Conservation (phyloP, 768 basidiomycete genomes). For the Polyporus arcularius region DNA sequence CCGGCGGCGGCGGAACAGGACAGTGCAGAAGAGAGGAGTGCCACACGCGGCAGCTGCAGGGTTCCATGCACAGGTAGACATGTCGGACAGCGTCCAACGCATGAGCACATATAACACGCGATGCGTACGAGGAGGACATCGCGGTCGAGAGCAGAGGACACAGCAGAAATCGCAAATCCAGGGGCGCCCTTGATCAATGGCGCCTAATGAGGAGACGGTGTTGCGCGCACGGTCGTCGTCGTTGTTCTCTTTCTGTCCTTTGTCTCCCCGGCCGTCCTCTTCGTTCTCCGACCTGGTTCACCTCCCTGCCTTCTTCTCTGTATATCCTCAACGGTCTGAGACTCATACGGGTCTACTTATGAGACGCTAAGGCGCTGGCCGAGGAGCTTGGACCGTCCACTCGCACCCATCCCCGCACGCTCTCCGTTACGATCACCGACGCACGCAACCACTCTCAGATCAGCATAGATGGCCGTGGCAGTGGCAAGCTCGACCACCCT, state of each 20-base stretch:
- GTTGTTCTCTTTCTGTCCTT: conserved; percentile 4
- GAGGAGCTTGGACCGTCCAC: conserved; percentile 12
- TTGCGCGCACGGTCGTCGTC: not conserved
- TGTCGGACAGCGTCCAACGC: too few species aligned
- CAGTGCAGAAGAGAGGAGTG: too few species aligned
- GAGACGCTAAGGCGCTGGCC: conserved; percentile 18
- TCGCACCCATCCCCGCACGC: not conserved
- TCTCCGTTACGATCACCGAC: conserved; percentile 3
- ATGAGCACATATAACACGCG: too few species aligned
- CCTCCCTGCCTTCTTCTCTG: not conserved
- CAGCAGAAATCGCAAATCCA: too few species aligned
- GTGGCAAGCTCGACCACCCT: conserved; percentile 25
- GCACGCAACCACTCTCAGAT: not conserved
- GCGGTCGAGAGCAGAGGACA: too few species aligned
- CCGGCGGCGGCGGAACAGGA: too few species aligned
- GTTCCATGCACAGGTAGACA: too few species aligned
- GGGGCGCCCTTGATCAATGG: not conserved
- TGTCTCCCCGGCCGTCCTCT: conserved; percentile 4
- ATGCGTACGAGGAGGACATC: too few species aligned
- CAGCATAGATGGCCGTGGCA: conserved; percentile 27
- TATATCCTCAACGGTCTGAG: conserved; percentile 12
- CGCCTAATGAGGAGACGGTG: conserved; percentile 1
- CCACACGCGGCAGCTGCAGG: too few species aligned
- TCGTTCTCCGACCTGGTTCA: conserved; percentile 4
- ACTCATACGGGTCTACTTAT: conserved; percentile 19